Conservation (phyloP, 129 eudicot genomes). For the Gnaphalium uliginosum region DNA sequence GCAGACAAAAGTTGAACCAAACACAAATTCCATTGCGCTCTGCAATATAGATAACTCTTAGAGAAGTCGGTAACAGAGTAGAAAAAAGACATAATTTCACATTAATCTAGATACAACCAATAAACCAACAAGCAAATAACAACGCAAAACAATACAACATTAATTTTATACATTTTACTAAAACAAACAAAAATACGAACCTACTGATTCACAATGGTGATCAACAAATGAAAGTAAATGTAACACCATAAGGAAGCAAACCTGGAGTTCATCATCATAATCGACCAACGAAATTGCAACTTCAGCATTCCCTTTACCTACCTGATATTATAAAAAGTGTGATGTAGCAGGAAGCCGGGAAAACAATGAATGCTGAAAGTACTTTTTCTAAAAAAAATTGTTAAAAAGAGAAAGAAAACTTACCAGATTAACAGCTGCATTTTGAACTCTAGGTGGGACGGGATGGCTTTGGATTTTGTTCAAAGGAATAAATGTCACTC, state of each 20-base stretch:
- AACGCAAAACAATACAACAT: not conserved
- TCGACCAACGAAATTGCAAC: slow-evolving; percentile 92
- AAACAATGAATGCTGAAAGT: slow-evolving; percentile 6
- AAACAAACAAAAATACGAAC: slow-evolving; percentile 14
- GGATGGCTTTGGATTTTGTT: slow-evolving; percentile 78
- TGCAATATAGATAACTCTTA: slow-evolving; percentile 43
- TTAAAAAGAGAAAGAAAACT: not conserved
- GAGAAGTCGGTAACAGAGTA: not conserved
- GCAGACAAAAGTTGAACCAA: slow-evolving; percentile 96
- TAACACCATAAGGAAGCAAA: slow-evolving; percentile 27
- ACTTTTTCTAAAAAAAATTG: not conserved
- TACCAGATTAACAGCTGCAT: slow-evolving; percentile 75
- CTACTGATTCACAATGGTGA: not conserved
- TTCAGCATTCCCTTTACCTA: slow-evolving; percentile 91
- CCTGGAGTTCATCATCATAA: slow-evolving; percentile 81
- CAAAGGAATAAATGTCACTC: slow-evolving; percentile 91
- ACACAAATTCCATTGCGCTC: slow-evolving; percentile 97
- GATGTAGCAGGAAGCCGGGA: not conserved
- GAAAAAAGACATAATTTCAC: slow-evolving; percentile 1
- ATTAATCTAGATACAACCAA: slow-evolving; percentile 1
- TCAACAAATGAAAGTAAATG: slow-evolving; percentile 16
- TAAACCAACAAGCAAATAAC: slow-evolving; percentile 7
- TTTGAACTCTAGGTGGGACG: slow-evolving; percentile 57
- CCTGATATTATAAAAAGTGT: slow-evolving; percentile 43
- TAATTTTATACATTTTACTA: not conserved